phyloP scores from a whole-genome alignment of 2,329 filamentous ascomycete species.

The Elsinoe batatas region DNA sequence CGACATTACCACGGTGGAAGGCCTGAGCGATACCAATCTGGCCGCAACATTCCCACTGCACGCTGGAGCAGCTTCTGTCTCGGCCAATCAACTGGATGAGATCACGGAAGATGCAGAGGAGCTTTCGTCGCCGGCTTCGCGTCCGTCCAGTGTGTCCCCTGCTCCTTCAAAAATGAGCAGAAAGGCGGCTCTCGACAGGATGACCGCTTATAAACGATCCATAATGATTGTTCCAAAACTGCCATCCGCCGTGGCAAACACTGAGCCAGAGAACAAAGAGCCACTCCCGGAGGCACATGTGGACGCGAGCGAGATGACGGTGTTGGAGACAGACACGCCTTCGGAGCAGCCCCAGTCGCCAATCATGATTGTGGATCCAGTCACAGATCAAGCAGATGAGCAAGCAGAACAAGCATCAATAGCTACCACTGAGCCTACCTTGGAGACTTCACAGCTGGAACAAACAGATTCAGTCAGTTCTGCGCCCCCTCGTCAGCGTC shows the following conservation, averaged over 20 bases:
- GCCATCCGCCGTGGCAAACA: slow-evolving; percentile 9
- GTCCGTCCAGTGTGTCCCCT: not conserved
- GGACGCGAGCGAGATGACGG: too few relatives aligned
- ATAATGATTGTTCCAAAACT: slow-evolving; percentile 2
- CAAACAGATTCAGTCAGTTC: not conserved
- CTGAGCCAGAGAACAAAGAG: not conserved
- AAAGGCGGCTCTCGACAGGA: slow-evolving; percentile 10
- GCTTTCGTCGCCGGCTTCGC: slow-evolving; percentile 23
- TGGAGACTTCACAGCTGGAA: slow-evolving; percentile 7
- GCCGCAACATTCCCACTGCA: slow-evolving; percentile 84
- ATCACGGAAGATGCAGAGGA: slow-evolving; percentile 92
- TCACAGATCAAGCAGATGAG: not conserved
- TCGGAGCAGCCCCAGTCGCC: not conserved
- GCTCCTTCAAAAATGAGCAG: slow-evolving; percentile 1
- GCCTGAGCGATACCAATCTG: slow-evolving; percentile 78
- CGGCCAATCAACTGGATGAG: slow-evolving; percentile 75
- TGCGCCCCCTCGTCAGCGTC: not conserved
- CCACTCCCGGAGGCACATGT: not conserved
- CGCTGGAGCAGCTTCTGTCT: slow-evolving; percentile 75
- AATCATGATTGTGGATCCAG: not conserved
- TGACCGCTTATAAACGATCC: slow-evolving; percentile 6
- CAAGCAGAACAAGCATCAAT: not conserved
- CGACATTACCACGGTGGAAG: slow-evolving; percentile 61
- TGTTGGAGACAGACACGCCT: too few relatives aligned
- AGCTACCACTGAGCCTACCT: not conserved